Evolutionary conservation across 2,329 filamentous ascomycete genomes (phyloP).

Genomic region (Diaporthe caulivora): DNA sequence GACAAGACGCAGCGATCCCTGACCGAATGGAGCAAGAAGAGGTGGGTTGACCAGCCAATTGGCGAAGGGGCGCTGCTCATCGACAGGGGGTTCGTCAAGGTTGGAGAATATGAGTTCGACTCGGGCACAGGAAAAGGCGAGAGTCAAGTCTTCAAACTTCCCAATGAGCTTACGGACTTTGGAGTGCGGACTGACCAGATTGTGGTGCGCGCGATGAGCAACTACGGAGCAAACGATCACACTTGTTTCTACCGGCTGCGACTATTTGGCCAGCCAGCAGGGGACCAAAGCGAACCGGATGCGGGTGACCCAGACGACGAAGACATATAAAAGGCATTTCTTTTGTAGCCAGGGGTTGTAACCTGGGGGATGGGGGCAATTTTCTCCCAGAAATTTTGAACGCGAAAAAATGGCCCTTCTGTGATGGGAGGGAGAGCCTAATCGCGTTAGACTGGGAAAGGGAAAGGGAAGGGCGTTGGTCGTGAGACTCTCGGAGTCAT

Average conservation of each 20-base stretch:
- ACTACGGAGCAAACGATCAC: constrained; percentile 69
- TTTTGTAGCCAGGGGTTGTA: not conserved
- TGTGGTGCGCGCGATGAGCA: constrained; percentile 67
- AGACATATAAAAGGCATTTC: not conserved
- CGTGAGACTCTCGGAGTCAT: not conserved
- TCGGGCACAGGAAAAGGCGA: constrained; percentile 52
- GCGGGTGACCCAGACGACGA: constrained; percentile 12
- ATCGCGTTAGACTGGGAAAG: not conserved
- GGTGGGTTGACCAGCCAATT: constrained; percentile 52
- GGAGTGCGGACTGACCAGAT: constrained; percentile 64
- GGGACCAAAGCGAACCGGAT: constrained; percentile 31
- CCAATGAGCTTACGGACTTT: constrained; percentile 61
- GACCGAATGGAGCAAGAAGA: constrained; percentile 56
- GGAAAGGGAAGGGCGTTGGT: not conserved
- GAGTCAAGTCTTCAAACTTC: constrained; percentile 66
- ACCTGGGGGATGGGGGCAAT: not conserved
- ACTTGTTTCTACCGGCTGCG: constrained; percentile 76
- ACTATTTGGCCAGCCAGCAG: constrained; percentile 62
- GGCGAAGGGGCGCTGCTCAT: constrained; percentile 45
- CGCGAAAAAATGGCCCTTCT: not conserved
- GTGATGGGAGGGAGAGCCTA: not conserved
- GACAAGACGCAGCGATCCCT: constrained; percentile 54
- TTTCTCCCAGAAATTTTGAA: not conserved
- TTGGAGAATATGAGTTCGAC: constrained; percentile 68
- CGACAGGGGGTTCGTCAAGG: constrained; percentile 63